These are phyloP conservation scores for Dactylellina parvicollis DNA, from an alignment of 2,329 filamentous ascomycete species.

Conservation along the genomic window DNA sequence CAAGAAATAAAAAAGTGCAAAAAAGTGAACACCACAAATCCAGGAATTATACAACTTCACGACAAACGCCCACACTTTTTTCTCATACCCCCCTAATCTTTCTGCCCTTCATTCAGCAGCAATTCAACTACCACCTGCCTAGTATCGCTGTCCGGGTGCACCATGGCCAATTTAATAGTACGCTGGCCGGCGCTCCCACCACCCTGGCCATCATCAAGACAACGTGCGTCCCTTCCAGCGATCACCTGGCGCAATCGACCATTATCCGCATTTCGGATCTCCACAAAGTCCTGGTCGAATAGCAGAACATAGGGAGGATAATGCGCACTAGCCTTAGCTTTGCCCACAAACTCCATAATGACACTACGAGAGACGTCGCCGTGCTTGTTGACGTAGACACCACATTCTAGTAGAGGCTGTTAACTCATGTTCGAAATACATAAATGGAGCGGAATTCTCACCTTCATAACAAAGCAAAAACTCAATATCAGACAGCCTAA, in stretches of 20 bases:
- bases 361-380: slow-evolving; percentile 92
- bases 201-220: slow-evolving; percentile 83
- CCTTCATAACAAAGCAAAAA: slow-evolving; percentile 89
- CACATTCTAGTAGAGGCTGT: slow-evolving; percentile 71
- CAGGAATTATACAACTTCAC: slow-evolving; percentile 3
- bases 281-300: slow-evolving; percentile 95
- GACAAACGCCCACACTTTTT: neutral
- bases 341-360: slow-evolving; percentile 99
- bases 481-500: slow-evolving; percentile 88
- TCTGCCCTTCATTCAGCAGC: slow-evolving; percentile 87
- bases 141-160: slow-evolving; percentile 85
- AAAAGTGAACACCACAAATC: slow-evolving; percentile 14
- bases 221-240: slow-evolving; percentile 85
- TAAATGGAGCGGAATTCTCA: slow-evolving; percentile 2
- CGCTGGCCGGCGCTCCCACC: slow-evolving; percentile 71
- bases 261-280: slow-evolving; percentile 96
- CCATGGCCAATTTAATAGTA: slow-evolving; percentile 93
- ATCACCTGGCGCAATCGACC: slow-evolving; percentile 93
- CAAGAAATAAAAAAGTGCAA: neutral
- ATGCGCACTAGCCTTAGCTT: slow-evolving; percentile 84
- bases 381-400: slow-evolving; percentile 97
- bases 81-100: slow-evolving; percentile 61
- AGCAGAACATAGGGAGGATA: slow-evolving; percentile 91
- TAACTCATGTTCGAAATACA: neutral
- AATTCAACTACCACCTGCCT: slow-evolving; percentile 91